Conservation (phyloP, 23 red algal genomes). For the Agarophyton chilense region DNA sequence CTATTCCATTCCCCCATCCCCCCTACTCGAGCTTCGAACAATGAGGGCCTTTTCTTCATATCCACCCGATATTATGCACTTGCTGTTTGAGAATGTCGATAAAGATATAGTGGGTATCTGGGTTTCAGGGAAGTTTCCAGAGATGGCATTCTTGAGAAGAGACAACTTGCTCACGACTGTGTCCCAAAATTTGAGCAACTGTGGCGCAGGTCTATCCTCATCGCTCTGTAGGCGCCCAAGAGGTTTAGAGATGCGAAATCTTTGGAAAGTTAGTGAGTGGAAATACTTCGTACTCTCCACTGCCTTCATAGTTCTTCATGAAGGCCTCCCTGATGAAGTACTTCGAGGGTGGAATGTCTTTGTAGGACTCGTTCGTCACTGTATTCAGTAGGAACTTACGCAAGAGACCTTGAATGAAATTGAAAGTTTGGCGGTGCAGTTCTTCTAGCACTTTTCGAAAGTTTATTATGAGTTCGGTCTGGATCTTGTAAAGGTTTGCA, state of each 20-base stretch:
- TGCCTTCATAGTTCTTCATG: background rate
- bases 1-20: background rate
- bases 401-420: background rate
- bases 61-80: conserved; percentile 5
- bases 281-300: background rate
- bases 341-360: background rate
- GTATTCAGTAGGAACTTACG: background rate
- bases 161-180: too few species aligned
- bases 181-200: too few species aligned
- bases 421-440: background rate
- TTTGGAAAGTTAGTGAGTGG: conserved; percentile 4
- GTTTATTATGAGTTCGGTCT: background rate
- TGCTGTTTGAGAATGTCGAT: background rate
- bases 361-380: background rate
- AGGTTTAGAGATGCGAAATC: too few species aligned
- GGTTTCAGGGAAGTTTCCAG: background rate
- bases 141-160: background rate
- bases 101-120: conserved; percentile 1
- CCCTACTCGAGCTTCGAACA: background rate
- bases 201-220: too few species aligned
- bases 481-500: background rate
- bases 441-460: background rate
- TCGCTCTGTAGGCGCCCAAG: too few species aligned
- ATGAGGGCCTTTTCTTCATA: background rate
- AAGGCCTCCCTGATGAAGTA: background rate